Evolutionary conservation across 2,329 filamentous ascomycete species (phyloP).

Genomic region (Cadophora sp.): DNA sequence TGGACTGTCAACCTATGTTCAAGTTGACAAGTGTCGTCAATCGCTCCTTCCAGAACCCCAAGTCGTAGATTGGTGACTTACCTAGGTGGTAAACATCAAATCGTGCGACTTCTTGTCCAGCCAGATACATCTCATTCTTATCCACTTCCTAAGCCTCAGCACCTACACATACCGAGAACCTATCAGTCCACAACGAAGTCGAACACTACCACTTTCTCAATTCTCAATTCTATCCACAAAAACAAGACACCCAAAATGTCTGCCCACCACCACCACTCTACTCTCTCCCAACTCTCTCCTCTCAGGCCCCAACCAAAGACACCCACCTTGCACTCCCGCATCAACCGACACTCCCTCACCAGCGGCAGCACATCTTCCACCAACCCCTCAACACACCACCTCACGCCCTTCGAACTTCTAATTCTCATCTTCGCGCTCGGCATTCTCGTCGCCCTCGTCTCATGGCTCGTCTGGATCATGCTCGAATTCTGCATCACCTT

Average conservation of each 20-base stretch:
- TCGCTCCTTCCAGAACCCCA: not conserved
- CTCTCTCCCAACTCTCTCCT: not conserved
- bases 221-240: not conserved
- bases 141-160: not conserved
- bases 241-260: not conserved
- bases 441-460: conserved; percentile 24
- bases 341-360: conserved; percentile 7
- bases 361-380: conserved; percentile 8
- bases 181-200: not conserved
- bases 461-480: conserved; percentile 26
- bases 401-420: conserved; percentile 26
- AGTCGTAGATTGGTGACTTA: not conserved
- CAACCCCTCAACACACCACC: conserved; percentile 2
- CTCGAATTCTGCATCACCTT: conserved; percentile 21
- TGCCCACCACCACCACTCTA: conserved; percentile 3
- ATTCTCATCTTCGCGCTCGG: conserved; percentile 23
- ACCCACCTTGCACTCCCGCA: conserved; percentile 15
- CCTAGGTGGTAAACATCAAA: not conserved
- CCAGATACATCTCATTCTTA: not conserved
- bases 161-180: not conserved
- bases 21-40: not conserved
- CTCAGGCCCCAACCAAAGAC: not conserved
- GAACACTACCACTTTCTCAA: not conserved
- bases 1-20: too few species aligned
- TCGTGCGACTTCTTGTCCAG: not conserved